Conservation (phyloP, 176 grass and related monocot genomes). For the Elaeis guineensis region DNA sequence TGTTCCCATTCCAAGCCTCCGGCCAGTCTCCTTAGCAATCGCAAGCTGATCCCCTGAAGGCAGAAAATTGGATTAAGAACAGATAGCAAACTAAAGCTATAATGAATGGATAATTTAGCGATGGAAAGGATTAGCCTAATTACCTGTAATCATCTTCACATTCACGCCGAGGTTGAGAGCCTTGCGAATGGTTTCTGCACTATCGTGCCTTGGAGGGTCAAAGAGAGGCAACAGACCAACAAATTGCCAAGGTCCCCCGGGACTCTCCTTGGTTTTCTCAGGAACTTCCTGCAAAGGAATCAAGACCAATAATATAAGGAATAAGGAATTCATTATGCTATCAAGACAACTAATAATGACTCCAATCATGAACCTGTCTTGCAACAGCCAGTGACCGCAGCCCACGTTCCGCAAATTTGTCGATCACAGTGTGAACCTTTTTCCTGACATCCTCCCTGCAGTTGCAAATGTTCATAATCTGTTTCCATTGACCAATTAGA, state of each 20-base stretch:
- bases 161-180: constrained; percentile 14
- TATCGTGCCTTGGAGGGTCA: constrained; percentile 11
- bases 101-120: not conserved
- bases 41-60: constrained; percentile 90
- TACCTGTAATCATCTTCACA: constrained; percentile 14
- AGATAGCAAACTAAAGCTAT: not conserved
- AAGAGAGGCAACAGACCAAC: constrained; percentile 9
- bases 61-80: no score
- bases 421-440: constrained; percentile 1
- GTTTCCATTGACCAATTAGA: constrained; percentile 11
- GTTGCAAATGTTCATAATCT: constrained; percentile 40
- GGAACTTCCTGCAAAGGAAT: constrained; percentile 7
- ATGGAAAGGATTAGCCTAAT: not conserved
- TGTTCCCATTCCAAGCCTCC: constrained; percentile 97
- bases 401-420: constrained; percentile 2
- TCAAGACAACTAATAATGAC: no score
- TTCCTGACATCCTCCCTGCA: constrained; percentile 5
- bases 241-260: constrained; percentile 6
- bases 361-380: constrained; percentile 47
- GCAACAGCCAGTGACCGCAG: constrained; percentile 10
- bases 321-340: not conserved
- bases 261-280: constrained; percentile 1
- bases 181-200: constrained; percentile 7
- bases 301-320: not conserved
- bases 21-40: constrained; percentile 93